These are phyloP conservation scores for Helotiales sp. DNA, from an alignment of 2,329 filamentous ascomycete species.

Conservation along the genomic window DNA sequence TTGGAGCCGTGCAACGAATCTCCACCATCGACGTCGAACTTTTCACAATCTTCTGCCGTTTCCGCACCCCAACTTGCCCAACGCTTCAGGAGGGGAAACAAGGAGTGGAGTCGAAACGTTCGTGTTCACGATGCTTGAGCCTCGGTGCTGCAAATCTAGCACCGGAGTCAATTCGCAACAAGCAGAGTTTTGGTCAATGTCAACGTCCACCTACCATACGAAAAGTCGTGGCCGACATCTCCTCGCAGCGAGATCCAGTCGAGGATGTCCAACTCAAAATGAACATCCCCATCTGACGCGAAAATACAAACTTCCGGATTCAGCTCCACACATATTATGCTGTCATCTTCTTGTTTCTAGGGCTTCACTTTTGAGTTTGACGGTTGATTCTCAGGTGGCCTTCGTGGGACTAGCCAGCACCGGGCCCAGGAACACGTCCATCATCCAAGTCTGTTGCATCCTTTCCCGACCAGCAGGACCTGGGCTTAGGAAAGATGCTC, in stretches of 20 bases:
- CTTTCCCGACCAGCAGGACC: neutral
- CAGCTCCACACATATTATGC: no score
- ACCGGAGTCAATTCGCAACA: neutral
- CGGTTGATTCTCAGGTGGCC: neutral
- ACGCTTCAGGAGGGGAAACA: no score
- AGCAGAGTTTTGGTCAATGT: neutral
- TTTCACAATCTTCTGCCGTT: neutral
- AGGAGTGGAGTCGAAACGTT: neutral
- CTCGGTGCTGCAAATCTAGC: neutral
- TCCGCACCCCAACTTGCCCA: neutral
- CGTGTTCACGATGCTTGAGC: neutral
- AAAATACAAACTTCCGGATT: no score
- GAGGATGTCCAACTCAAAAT: conserved; percentile 2
- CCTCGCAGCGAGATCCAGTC: neutral
- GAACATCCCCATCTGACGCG: neutral
- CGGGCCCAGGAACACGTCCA: neutral
- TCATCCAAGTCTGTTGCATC: neutral
- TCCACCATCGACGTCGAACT: neutral
- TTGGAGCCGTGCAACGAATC: neutral
- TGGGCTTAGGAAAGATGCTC: neutral
- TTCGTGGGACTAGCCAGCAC: neutral
- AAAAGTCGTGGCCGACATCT: no score
- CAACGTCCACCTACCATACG: no score
- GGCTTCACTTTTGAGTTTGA: no score
- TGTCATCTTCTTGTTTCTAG: no score